Conservation (phyloP, 805 yeast genomes). For the Jamesozyma gamospora region DNA sequence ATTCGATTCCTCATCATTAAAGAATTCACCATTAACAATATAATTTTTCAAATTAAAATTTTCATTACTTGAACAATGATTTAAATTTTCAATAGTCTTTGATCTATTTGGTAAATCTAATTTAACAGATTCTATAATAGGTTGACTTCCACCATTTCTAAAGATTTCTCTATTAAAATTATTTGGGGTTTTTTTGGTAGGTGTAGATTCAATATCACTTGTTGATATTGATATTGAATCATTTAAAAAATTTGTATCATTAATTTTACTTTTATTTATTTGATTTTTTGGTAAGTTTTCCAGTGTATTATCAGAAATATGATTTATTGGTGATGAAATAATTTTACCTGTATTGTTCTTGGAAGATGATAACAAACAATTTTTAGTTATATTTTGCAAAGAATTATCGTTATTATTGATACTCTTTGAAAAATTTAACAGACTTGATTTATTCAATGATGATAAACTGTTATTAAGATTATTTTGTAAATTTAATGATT, state of each 20-base stretch:
- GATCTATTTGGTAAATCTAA: slow-evolving; percentile 2
- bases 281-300: too few relatives aligned
- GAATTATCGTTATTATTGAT: too few relatives aligned
- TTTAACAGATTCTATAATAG: not conserved
- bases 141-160: not conserved
- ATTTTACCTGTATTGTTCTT: too few relatives aligned
- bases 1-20: slow-evolving; percentile 17
- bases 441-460: too few relatives aligned
- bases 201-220: not conserved
- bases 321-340: too few relatives aligned
- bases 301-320: too few relatives aligned
- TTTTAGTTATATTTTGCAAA: too few relatives aligned
- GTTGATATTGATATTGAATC: too few relatives aligned
- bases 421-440: not conserved
- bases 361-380: too few relatives aligned
- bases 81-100: slow-evolving; percentile 1
- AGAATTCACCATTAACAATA: slow-evolving; percentile 17
- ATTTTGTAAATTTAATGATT: not conserved
- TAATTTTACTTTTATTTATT: not conserved
- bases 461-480: not conserved
- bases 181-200: slow-evolving; percentile 1
- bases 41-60: slow-evolving; percentile 8
- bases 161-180: not conserved
- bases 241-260: not conserved
- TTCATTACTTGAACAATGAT: too few relatives aligned